These are phyloP conservation scores for Anthostomella pinea DNA, from an alignment of 2,329 filamentous ascomycete genomes.

Conservation along the genomic window DNA sequence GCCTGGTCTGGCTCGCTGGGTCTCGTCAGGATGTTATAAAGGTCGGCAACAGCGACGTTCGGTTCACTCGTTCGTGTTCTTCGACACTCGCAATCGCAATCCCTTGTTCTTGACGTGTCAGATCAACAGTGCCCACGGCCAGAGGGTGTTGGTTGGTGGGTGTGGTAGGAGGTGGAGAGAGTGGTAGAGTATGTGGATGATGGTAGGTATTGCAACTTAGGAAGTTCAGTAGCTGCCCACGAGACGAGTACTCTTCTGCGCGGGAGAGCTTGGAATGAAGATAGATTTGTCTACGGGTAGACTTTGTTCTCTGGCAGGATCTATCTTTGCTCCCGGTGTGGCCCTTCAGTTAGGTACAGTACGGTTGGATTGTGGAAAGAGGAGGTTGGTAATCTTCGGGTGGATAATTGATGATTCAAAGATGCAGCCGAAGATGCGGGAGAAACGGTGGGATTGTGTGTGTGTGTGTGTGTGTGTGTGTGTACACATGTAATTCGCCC, in stretches of 20 bases:
- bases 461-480: conserved; percentile 17
- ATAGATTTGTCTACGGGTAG: conserved; percentile 21
- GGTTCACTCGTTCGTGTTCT: conserved; percentile 1
- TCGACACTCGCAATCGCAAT: conserved; percentile 9
- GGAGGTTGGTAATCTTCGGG: conserved; percentile 19
- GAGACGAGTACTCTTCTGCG: conserved; percentile 13
- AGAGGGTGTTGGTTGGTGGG: conserved; percentile 12
- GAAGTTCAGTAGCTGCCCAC: conserved; percentile 26
- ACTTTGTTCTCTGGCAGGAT: conserved; percentile 23
- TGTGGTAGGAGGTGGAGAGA: conserved; percentile 11
- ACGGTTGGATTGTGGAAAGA: conserved; percentile 17
- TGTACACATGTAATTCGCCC: too few species aligned
- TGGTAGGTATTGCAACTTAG: conserved; percentile 29
- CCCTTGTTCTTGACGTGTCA: conserved; percentile 23
- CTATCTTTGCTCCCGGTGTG: conserved; percentile 20
- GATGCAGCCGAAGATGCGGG: conserved; percentile 7
- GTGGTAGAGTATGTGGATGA: conserved; percentile 12
- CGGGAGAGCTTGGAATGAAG: conserved; percentile 22
- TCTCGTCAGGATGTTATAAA: too few species aligned
- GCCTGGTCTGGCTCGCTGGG: too few species aligned
- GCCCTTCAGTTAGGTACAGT: conserved; percentile 18
- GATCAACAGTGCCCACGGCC: conserved; percentile 22
- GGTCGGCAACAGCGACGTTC: background rate
- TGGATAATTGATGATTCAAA: conserved; percentile 15
- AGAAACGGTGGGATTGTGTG: conserved; percentile 9